Evolutionary conservation across 1,284 basidiomycete genomes (phyloP), one percentile per base, ranked within the genome.

Genomic region (Apiotrichum porosum): DNA sequence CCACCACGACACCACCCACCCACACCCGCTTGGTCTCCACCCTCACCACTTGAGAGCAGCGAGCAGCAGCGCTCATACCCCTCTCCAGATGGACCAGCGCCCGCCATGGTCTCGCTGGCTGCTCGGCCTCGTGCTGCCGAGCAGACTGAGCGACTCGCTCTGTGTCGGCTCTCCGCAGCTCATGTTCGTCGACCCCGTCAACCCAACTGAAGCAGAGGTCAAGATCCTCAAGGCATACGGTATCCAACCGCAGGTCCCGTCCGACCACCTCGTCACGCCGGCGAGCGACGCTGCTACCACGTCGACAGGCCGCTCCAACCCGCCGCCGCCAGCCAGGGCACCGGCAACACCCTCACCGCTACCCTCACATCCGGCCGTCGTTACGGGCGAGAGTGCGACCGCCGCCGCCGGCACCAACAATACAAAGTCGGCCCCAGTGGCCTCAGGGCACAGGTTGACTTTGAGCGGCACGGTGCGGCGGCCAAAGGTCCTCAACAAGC

Each of bases 21-120:
- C n/a, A n/a, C n/a, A n/a, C n/a, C n/a, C n/a, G n/a, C n/a, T n/a
- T n/a, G n/a, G n/a, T n/a, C n/a, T n/a, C n/a, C n/a, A n/a, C n/a
- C n/a, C n/a, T n/a, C n/a, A n/a, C n/a, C n/a, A n/a, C n/a, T n/a
- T n/a, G n/a, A n/a, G n/a, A n/a, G n/a, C n/a, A n/a, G n/a, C n/a
- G n/a, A n/a, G n/a, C n/a, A n/a, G n/a, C n/a, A n/a, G n/a, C n/a
- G n/a, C n/a, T n/a, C n/a, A n/a, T n/a, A n/a, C n/a, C n/a, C n/a
- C n/a, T n/a, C n/a, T n/a, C 26, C 26, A 28, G 26, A 34, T 34
- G 41, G 41, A 42, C 22, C 30, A n/a, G 8, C 21, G 34, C 6
- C 42, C 42, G 32, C 37, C 37, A 4, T 49, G 42, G 42, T 44
- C 47, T 9, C 46, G 51, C 34, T 52, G 51, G 51, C 42, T 52